A percentile compares a stretch with the other conserved stretches of the same genome.
Evolutionary conservation across 495 filamentous ascomycete species (phyloP).

Genomic region (Annulohypoxylon bovei): DNA sequence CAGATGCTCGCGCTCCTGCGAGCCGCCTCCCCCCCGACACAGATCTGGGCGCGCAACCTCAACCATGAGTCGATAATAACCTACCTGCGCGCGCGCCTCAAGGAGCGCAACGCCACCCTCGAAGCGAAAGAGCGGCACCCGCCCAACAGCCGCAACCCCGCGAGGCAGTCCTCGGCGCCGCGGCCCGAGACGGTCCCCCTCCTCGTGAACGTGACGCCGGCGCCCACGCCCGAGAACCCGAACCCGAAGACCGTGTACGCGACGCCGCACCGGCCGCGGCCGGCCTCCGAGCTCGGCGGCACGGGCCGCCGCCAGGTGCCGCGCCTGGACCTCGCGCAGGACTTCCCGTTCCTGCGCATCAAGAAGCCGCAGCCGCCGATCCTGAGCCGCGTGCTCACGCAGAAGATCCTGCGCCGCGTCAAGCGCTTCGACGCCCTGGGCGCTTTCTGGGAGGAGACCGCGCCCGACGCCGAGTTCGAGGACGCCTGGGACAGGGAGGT

Average conservation of each 20-base stretch:
- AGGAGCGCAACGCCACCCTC: constrained; percentile 40
- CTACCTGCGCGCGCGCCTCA: constrained; percentile 49
- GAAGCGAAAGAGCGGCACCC: constrained; percentile 26
- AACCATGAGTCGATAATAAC: constrained; percentile 45
- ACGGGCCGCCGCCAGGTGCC: constrained; percentile 68
- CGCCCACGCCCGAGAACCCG: constrained; percentile 42
- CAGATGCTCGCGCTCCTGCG: constrained; percentile 54
- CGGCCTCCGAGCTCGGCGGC: constrained; percentile 53
- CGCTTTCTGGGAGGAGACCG: constrained; percentile 30
- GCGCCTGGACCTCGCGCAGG: constrained; percentile 63
- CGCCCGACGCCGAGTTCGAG: constrained; percentile 62
- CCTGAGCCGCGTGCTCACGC: constrained; percentile 65
- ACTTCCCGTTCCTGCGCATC: constrained; percentile 75
- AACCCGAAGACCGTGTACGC: constrained; percentile 53
- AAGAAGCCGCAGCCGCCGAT: constrained; percentile 72
- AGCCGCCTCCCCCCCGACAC: constrained; percentile 12
- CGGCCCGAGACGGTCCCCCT: constrained; percentile 44
- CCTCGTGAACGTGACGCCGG: constrained; percentile 43
- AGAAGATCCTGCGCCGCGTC: constrained; percentile 55
- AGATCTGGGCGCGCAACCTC: constrained; percentile 17
- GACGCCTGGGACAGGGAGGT: constrained; percentile 66
- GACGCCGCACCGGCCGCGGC: constrained; percentile 55
- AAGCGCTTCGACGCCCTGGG: constrained; percentile 45
- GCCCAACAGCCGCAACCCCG: constrained; percentile 18
- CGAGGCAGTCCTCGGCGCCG: constrained; percentile 14